A percentile compares a stretch with the other conserved stretches of the same genome.
phyloP scores from a whole-genome alignment of 2,329 filamentous ascomycete genomes.

The Ascochyta lentis region DNA sequence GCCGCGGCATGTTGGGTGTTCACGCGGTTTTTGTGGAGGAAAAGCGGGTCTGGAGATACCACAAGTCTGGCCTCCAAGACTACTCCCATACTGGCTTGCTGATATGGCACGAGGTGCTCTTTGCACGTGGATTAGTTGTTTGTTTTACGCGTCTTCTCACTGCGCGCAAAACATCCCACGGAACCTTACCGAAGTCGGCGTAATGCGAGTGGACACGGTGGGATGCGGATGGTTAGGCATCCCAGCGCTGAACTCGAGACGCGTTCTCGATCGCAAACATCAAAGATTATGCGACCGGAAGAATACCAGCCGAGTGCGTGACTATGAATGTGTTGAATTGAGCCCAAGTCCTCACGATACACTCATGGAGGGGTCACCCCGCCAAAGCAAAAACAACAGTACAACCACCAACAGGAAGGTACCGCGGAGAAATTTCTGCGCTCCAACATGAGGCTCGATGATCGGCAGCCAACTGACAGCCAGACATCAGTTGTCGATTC shows the following conservation, averaged over 20 bases:
- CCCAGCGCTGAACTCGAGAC: neutral
- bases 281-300: constrained; percentile 1
- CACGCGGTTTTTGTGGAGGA: constrained; percentile 26
- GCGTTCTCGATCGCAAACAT: neutral
- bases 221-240: constrained; percentile 1
- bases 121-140: constrained; percentile 9
- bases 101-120: neutral
- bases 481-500: constrained; percentile 18
- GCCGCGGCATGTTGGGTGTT: constrained; percentile 24
- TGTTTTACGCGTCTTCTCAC: constrained; percentile 1
- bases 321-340: neutral
- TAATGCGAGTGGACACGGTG: neutral
- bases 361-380: constrained; percentile 12
- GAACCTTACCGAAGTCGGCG: constrained; percentile 16
- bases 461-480: constrained; percentile 18
- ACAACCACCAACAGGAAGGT: neutral
- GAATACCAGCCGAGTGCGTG: constrained; percentile 1
- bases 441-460: constrained; percentile 11
- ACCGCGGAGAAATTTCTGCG: constrained; percentile 21
- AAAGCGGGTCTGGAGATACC: constrained; percentile 27
- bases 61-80: constrained; percentile 19
- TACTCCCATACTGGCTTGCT: constrained; percentile 1
- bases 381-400: neutral
- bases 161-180: constrained; percentile 5
- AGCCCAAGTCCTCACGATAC: neutral